phyloP scores from a whole-genome alignment of 345 rosid species.

The Brassica juncea region DNA sequence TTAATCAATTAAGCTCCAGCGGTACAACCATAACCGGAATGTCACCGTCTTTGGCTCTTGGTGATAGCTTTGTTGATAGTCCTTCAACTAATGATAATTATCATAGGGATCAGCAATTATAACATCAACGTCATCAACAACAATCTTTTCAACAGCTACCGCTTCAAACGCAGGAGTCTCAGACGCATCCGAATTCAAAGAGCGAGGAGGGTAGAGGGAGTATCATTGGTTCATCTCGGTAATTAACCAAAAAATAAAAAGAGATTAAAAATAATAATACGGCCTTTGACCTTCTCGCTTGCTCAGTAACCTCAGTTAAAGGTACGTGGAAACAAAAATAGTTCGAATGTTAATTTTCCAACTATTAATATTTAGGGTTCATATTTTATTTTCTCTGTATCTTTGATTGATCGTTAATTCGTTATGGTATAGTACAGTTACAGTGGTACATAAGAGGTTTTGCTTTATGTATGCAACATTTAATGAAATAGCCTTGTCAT shows the following conservation, averaged over 20 bases:
- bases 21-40: slow-evolving; percentile 31
- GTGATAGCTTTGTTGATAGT: slow-evolving; percentile 36
- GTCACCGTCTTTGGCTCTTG: slow-evolving; percentile 57
- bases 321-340: background rate
- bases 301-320: background rate
- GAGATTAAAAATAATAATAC: background rate
- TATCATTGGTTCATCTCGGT: slow-evolving; percentile 42
- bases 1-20: slow-evolving; percentile 41
- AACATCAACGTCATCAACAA: slow-evolving; percentile 16
- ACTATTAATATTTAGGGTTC: slow-evolving; percentile 4
- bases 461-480: slow-evolving; percentile 27
- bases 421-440: slow-evolving; percentile 20
- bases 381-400: slow-evolving; percentile 12
- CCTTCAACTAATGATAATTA: slow-evolving; percentile 20
- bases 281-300: slow-evolving; percentile 20
- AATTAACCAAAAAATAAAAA: slow-evolving; percentile 6
- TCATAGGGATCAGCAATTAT: slow-evolving; percentile 53
- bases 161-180: slow-evolving; percentile 19
- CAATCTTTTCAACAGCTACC: slow-evolving; percentile 39
- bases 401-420: slow-evolving; percentile 4
- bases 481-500: slow-evolving; percentile 40
- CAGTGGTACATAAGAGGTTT: slow-evolving; percentile 19
- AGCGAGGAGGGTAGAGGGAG: slow-evolving; percentile 45
- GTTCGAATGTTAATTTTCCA: background rate
- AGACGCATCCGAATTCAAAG: slow-evolving; percentile 41